Evolutionary conservation across 257 asterid species (phyloP).

Genomic region (Thymus mandschuricus): DNA sequence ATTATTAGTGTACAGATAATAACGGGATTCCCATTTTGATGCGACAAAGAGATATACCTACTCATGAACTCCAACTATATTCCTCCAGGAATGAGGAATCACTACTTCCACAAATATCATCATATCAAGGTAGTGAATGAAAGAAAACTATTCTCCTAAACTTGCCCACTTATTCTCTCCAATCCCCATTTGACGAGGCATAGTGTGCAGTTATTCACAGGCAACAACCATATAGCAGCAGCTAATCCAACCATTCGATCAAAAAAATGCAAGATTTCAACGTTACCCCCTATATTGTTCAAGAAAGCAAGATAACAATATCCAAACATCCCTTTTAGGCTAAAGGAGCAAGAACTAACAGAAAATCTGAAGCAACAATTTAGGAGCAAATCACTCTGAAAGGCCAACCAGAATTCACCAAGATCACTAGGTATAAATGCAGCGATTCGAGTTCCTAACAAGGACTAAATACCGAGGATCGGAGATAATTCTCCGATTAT

Average conservation of each 20-base stretch:
- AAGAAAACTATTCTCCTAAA: slow-evolving; percentile 30
- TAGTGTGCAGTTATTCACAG: background rate
- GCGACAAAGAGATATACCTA: slow-evolving; percentile 54
- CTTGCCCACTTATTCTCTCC: slow-evolving; percentile 32
- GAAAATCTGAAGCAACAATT: background rate
- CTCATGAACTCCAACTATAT: slow-evolving; percentile 38
- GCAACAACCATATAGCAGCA: slow-evolving; percentile 8
- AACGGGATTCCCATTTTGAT: slow-evolving; percentile 64
- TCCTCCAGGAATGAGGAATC: slow-evolving; percentile 42
- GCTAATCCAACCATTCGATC: background rate
- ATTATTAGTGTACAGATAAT: slow-evolving; percentile 54
- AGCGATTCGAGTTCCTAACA: too few species aligned
- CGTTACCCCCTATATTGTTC: background rate
- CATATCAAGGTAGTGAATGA: slow-evolving; percentile 19
- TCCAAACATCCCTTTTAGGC: slow-evolving; percentile 3
- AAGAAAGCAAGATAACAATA: background rate
- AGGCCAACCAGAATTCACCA: slow-evolving; percentile 18
- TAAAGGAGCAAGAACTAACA: slow-evolving; percentile 6
- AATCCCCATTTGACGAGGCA: slow-evolving; percentile 11
- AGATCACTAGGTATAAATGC: slow-evolving; percentile 6
- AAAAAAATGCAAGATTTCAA: background rate
- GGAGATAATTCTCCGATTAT: background rate
- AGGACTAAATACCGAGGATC: background rate
- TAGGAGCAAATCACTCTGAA: slow-evolving; percentile 16
- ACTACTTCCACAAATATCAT: slow-evolving; percentile 35